These are phyloP conservation scores for Notholithocarpus densiflorus DNA, from an alignment of 306 rosid genomes.

Conservation along the genomic window DNA sequence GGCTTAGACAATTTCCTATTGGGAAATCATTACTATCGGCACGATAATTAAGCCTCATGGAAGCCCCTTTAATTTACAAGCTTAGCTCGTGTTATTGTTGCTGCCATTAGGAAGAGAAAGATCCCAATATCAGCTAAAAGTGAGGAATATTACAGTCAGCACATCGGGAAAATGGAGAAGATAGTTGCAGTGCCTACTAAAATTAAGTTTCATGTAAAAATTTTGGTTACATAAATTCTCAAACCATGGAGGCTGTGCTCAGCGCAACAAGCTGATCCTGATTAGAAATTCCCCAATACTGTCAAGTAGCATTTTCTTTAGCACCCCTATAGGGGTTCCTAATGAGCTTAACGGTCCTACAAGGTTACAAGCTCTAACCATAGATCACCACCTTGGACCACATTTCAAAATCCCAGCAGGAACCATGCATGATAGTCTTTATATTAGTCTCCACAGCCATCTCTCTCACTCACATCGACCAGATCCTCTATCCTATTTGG, in stretches of 20 bases:
- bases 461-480: constrained; percentile 42
- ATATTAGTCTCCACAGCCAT: constrained; percentile 29
- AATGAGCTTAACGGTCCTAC: constrained; percentile 36
- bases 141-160: constrained; percentile 9
- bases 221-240: not conserved
- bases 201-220: constrained; percentile 23
- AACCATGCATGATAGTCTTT: constrained; percentile 30
- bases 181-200: not conserved
- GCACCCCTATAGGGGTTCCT: constrained; percentile 38
- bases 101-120: constrained; percentile 17
- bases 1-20: constrained; percentile 14
- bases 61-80: constrained; percentile 4
- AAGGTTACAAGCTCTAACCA: constrained; percentile 45
- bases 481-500: constrained; percentile 42
- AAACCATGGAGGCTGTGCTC: constrained; percentile 58
- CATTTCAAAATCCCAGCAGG: constrained; percentile 51
- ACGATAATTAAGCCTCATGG: constrained; percentile 4
- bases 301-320: constrained; percentile 42
- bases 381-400: constrained; percentile 53
- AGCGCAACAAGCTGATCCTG: constrained; percentile 53
- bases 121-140: not conserved
- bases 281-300: constrained; percentile 45
- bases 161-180: not conserved
- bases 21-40: constrained; percentile 10
- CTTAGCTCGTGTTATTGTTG: constrained; percentile 7